Evolutionary conservation across 768 basidiomycete genomes (phyloP), one percentile per base, ranked within the genome.

Genomic region (Suillus fuscotomentosus): DNA sequence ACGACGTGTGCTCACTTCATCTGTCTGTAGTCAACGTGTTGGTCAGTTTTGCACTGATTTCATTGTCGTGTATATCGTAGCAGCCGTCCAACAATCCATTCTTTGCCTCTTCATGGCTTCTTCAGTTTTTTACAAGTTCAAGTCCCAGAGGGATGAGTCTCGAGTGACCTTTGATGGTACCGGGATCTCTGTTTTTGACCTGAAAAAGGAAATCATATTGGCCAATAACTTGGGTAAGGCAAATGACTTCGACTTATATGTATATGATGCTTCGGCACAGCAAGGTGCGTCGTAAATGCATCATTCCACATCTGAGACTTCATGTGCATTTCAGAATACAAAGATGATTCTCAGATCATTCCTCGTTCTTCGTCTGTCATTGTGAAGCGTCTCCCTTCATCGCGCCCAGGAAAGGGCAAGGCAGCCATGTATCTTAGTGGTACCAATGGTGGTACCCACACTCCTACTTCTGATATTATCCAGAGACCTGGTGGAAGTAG

Each of bases 41-140:
- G 67, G 69, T 75, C 60, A 61, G 41, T 68, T 63, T 67, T 54
- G 67, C 57, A 24, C 60, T 53, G 66, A 42, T 55, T 61, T 60
- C 38, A 66, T 34, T 67, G 67, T 66, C 34, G 65, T 67, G 67
- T 70, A 62, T 66, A 63, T 38, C 56, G 59, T 67, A 60, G 53
- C 69, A 64, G 45, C 68, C 62, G 47, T 60, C 55, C 60, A 53
- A 61, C 55, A 63, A 67, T 67, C 65, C 64, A 67, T 63, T 45
- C 56, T 64, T 64, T 68, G 59, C 39, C 63, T 66, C 38, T 38
- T 62, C 67, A 91, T 91, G 93, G 87, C 92, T 72, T 97, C 95
- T 73, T 95, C 94, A 79, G 94, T 98, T 76, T 97, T 95, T 81
- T 98, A 97, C 88, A 92, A 91, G 81, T 99, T 97, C 89, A 93